Conservation (phyloP, 1,139 yeast species). For the Wickerhamomyces sp. region DNA sequence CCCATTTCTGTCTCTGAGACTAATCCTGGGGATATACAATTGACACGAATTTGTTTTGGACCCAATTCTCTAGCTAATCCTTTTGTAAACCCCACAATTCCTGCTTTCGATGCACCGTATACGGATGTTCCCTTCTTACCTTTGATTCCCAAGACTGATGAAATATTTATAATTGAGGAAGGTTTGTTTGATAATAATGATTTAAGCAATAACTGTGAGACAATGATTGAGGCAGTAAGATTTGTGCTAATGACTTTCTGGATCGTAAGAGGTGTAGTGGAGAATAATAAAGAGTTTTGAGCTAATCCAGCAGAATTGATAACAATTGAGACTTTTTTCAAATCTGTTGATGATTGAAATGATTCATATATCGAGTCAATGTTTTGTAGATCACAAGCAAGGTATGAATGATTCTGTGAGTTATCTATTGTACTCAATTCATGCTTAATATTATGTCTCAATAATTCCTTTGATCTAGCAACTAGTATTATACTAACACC, state of each 20-base stretch:
- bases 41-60: slow-evolving; percentile 46
- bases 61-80: slow-evolving; percentile 61
- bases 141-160: slow-evolving; percentile 60
- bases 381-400: slow-evolving; percentile 47
- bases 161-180: slow-evolving; percentile 54
- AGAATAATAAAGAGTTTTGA: slow-evolving; percentile 50
- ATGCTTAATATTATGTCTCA: slow-evolving; percentile 30
- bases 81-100: slow-evolving; percentile 60
- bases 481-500: slow-evolving; percentile 64
- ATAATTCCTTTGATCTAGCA: slow-evolving; percentile 44
- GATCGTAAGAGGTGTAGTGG: slow-evolving; percentile 41
- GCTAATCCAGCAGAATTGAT: slow-evolving; percentile 84
- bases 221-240: slow-evolving; percentile 57
- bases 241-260: slow-evolving; percentile 52
- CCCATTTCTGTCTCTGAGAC: slow-evolving; percentile 70
- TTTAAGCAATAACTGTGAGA: slow-evolving; percentile 43
- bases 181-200: slow-evolving; percentile 43
- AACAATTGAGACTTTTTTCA: slow-evolving; percentile 38
- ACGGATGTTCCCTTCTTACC: slow-evolving; percentile 61
- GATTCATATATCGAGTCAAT: slow-evolving; percentile 23
- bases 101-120: slow-evolving; percentile 81
- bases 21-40: slow-evolving; percentile 69
- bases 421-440: slow-evolving; percentile 31
- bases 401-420: slow-evolving; percentile 42
- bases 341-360: slow-evolving; percentile 5